These are phyloP conservation scores for Fusarium sp. DNA, from an alignment of 2,329 filamentous ascomycete genomes.

Conservation along the genomic window DNA sequence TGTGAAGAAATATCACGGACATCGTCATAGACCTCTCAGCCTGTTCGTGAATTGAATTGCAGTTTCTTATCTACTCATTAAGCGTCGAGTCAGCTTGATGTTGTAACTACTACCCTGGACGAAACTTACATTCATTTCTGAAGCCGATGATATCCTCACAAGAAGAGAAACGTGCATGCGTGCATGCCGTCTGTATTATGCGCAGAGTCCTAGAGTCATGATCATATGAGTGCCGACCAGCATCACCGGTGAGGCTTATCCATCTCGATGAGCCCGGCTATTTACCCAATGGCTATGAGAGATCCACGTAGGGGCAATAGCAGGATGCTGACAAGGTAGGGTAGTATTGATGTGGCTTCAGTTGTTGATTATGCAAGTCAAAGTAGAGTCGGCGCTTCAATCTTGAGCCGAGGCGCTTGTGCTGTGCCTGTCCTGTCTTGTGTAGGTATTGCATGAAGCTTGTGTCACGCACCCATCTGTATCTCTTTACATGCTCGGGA, in stretches of 20 bases:
- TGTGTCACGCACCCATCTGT: slow-evolving; percentile 21
- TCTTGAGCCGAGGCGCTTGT: slow-evolving; percentile 16
- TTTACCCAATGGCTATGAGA: slow-evolving; percentile 19
- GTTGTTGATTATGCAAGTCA: slow-evolving; percentile 27
- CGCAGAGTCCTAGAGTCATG: slow-evolving; percentile 9
- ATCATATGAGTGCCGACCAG: slow-evolving; percentile 20
- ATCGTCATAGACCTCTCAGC: neutral
- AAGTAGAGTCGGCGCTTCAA: slow-evolving; percentile 22
- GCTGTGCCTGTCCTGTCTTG: neutral
- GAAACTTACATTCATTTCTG: neutral
- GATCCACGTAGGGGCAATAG: slow-evolving; percentile 9
- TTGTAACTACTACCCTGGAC: slow-evolving; percentile 4
- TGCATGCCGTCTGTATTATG: slow-evolving; percentile 5
- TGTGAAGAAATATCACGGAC: neutral
- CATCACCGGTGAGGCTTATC: slow-evolving; percentile 30
- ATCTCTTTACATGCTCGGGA: slow-evolving; percentile 9
- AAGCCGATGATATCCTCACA: slow-evolving; percentile 26
- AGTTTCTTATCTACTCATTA: neutral
- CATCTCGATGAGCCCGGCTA: slow-evolving; percentile 10
- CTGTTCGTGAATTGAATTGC: neutral
- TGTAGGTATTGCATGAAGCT: neutral
- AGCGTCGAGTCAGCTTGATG: neutral
- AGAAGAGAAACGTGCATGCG: neutral
- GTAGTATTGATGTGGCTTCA: slow-evolving; percentile 28
- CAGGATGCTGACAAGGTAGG: slow-evolving; percentile 22